Base-by-base conservation (phyloP, 2,329 filamentous ascomycete species). In the Stylonectria norvegica region DNA sequence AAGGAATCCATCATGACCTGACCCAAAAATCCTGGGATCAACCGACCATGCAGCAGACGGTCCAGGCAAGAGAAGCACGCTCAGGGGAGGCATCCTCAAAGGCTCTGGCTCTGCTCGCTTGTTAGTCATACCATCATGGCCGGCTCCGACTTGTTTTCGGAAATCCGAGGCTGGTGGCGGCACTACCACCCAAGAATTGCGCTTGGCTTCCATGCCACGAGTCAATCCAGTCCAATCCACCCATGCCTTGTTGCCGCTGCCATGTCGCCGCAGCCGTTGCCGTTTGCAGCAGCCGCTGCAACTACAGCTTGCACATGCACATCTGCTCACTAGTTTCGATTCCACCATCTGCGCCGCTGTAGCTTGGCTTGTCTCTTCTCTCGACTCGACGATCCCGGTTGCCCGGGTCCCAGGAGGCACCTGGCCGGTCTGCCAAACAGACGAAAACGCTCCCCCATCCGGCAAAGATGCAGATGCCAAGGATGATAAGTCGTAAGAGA, bases 111-210 rank as follows among this genome's bases (percentile, higher is more conserved):
- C n/a, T n/a, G n/a, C n/a, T n/a, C n/a, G n/a, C n/a, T n/a, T n/a
- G n/a, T n/a, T n/a, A n/a, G n/a, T n/a, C n/a, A n/a, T n/a, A n/a
- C n/a, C n/a, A n/a, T n/a, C n/a, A n/a, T n/a, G n/a, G n/a, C n/a
- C n/a, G n/a, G n/a, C n/a, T 40, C 49, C 49, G 44, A 50, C 43
- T 42, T 47, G 38, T 38, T 50, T 25, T 46, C 39, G 42, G 40
- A 34, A 43, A 37, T 22, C 43, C 43, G 37, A 51, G 34, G 20
- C 33, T 29, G 34, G 38, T 38, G 29, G 42, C 29, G 25, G 30
- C 30, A 32, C 30, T 32, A 17, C 5, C 30, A 7, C 14, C 15
- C 11, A 17, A 42, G 35, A 31, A 40, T 31, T 25, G 25, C 8
- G 8, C 15, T 32, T 17, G 34, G 25, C 34, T 25, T 19, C 36